Percentiles rank a stretch among this genome's conserved stretches.
Evolutionary conservation across 164 flowering plant genomes (phyloP).

Genomic region (Stephania japonica): DNA sequence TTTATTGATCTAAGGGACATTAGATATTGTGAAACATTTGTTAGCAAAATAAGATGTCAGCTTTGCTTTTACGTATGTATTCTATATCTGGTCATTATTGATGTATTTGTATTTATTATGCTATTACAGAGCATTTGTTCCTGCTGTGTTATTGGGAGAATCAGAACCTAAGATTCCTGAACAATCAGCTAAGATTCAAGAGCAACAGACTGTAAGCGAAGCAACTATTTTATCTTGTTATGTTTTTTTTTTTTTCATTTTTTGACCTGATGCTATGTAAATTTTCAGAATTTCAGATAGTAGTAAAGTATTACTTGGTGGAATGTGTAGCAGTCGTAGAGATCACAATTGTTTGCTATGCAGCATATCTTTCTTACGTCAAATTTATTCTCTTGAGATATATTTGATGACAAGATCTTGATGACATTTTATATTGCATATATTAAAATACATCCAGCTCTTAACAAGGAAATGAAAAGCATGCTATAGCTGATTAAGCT

Average conservation of each 20-base stretch:
- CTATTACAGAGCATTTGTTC: slow-evolving; percentile 84
- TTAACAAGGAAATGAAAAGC: not conserved
- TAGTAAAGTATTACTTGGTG: not conserved
- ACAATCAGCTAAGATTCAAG: slow-evolving; percentile 62
- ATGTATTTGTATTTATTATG: not conserved
- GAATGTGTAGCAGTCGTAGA: not conserved
- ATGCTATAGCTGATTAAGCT: not conserved
- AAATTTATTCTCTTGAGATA: not conserved
- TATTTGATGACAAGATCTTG: not conserved
- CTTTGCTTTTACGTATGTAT: not conserved
- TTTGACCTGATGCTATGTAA: not conserved
- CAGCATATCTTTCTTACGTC: not conserved
- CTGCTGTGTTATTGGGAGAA: slow-evolving; percentile 94
- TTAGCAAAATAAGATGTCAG: not conserved
- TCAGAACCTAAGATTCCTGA: slow-evolving; percentile 69
- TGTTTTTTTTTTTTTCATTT: not conserved
- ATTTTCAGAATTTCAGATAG: not conserved
- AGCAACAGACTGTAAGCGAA: slow-evolving; percentile 54
- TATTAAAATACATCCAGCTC: not conserved
- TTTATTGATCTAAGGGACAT: not conserved
- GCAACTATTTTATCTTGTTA: not conserved
- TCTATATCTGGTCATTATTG: not conserved
- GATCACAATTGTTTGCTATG: not conserved
- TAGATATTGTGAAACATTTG: slow-evolving; percentile 1
- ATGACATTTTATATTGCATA: not conserved